Conservation (phyloP, 108 stramenopile genomes). For the Cyclotella baltica region DNA sequence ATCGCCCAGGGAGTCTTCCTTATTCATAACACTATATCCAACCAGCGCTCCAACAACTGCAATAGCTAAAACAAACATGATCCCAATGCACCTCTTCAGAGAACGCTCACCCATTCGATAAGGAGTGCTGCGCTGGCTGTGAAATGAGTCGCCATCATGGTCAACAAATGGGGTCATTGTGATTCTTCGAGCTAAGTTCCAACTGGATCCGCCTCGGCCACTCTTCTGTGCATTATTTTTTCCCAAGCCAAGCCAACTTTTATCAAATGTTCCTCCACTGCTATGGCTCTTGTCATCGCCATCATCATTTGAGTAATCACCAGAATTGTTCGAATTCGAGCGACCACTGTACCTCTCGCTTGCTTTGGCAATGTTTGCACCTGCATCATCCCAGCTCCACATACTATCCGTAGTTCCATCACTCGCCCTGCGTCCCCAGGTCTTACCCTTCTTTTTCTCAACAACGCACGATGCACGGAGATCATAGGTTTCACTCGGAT, state of each 20-base stretch:
- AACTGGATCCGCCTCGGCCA: constrained; percentile 15
- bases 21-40: not conserved
- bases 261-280: constrained; percentile 21
- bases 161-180: constrained; percentile 18
- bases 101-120: constrained; percentile 17
- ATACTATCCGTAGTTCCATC: constrained; percentile 10
- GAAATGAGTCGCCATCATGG: constrained; percentile 10
- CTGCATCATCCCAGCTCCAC: constrained; percentile 2
- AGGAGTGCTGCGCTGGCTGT: not conserved
- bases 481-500: constrained; percentile 6
- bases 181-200: not conserved
- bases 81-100: constrained; percentile 13
- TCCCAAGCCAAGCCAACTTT: constrained; percentile 16
- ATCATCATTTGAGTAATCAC: not conserved
- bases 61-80: constrained; percentile 19
- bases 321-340: not conserved
- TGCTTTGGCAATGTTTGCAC: not conserved
- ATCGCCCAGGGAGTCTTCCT: not conserved
- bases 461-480: not conserved
- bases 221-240: constrained; percentile 5
- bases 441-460: not conserved
- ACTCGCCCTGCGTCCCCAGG: not conserved
- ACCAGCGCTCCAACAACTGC: constrained; percentile 14
- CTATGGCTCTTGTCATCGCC: constrained; percentile 8
- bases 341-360: not conserved